These are phyloP conservation scores for Cunninghamia lanceolata DNA, from an alignment of 75 land plant species.

Conservation along the genomic window DNA sequence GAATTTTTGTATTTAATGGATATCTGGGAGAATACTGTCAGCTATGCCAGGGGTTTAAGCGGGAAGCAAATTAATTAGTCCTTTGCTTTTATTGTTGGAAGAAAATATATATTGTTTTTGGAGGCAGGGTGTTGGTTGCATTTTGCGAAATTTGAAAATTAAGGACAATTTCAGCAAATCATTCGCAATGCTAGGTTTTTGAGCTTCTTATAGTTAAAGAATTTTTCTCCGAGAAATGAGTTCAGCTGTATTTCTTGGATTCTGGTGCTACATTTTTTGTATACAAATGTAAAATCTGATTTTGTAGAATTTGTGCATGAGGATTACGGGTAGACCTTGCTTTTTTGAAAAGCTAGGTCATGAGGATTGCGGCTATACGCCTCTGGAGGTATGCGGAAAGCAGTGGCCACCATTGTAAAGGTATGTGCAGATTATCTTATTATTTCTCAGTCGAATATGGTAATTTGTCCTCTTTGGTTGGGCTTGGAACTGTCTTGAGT, in stretches of 20 bases:
- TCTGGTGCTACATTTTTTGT: neutral
- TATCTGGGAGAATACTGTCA: too few relatives aligned
- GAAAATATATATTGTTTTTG: too few relatives aligned
- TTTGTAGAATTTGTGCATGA: neutral
- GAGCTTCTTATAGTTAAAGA: neutral
- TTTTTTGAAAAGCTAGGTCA: neutral
- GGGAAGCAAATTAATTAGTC: too few relatives aligned
- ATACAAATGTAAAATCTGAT: neutral
- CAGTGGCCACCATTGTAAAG: neutral
- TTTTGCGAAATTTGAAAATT: too few relatives aligned
- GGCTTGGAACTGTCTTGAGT: neutral
- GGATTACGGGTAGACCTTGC: neutral
- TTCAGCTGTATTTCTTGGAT: neutral
- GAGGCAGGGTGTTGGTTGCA: too few relatives aligned
- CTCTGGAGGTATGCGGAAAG: neutral
- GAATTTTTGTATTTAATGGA: too few relatives aligned
- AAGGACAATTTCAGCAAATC: too few relatives aligned
- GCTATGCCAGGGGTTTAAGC: too few relatives aligned
- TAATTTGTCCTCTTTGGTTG: neutral
- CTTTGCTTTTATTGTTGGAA: too few relatives aligned
- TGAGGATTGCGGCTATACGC: neutral
- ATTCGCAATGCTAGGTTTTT: neutral
- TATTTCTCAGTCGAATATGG: neutral
- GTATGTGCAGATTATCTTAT: neutral
- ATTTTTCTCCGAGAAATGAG: neutral